These are phyloP conservation scores for Ceratocystis huliohia DNA, from an alignment of 2,329 filamentous ascomycete genomes.

Conservation along the genomic window DNA sequence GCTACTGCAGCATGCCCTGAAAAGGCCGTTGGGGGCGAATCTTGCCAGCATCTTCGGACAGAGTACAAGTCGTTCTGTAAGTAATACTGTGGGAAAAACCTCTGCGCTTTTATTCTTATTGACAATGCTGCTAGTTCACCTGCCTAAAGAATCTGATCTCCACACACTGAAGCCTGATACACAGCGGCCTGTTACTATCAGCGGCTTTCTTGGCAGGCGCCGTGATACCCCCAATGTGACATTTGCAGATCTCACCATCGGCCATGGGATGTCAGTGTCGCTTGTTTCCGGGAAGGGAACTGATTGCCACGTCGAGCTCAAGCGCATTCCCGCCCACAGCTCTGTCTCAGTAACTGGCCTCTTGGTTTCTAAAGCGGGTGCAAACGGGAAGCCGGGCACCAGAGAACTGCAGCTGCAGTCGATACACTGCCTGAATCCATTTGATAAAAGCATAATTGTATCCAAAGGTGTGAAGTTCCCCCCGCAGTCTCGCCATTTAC, in stretches of 20 bases:
- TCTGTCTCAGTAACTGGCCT: constrained; percentile 39
- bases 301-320: constrained; percentile 33
- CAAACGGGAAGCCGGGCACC: constrained; percentile 22
- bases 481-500: constrained; percentile 64
- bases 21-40: neutral
- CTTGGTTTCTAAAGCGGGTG: constrained; percentile 24
- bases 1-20: neutral
- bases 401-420: constrained; percentile 30
- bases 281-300: constrained; percentile 31
- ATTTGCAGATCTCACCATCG: constrained; percentile 48
- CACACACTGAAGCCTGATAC: constrained; percentile 18
- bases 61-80: constrained; percentile 20
- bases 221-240: constrained; percentile 55
- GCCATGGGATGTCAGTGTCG: constrained; percentile 28
- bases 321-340: constrained; percentile 37
- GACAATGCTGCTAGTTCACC: constrained; percentile 13
- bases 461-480: constrained; percentile 62
- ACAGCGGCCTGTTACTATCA: constrained; percentile 28
- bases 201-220: constrained; percentile 61
- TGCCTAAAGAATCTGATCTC: constrained; percentile 11
- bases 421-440: constrained; percentile 57
- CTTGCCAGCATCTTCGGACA: constrained; percentile 4
- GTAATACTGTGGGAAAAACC: neutral
- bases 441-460: constrained; percentile 64
- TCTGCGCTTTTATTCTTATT: neutral